These are phyloP conservation scores for Laburnicola sp. DNA, from an alignment of 2,329 filamentous ascomycete species.

Conservation along the genomic window DNA sequence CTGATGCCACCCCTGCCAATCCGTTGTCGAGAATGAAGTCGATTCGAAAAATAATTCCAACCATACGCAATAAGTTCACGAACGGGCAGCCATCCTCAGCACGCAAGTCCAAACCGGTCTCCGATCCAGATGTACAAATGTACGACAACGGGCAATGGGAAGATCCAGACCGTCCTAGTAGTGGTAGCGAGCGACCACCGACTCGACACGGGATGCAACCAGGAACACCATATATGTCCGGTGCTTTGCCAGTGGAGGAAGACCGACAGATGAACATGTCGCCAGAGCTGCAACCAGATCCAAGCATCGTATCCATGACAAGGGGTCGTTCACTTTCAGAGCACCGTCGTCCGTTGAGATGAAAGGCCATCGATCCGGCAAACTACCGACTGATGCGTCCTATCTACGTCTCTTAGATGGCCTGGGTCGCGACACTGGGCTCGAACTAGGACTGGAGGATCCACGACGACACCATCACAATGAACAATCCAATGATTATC, in stretches of 20 bases:
- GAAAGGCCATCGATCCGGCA: constrained; percentile 4
- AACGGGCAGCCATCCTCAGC: constrained; percentile 12
- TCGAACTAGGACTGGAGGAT: constrained; percentile 34
- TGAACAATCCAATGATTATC: neutral
- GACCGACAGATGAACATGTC: neutral
- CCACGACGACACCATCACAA: constrained; percentile 21
- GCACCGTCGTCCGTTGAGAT: constrained; percentile 22
- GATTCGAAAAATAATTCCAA: constrained; percentile 30
- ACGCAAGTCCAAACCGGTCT: neutral
- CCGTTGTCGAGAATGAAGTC: constrained; percentile 32
- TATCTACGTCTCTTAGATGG: constrained; percentile 40
- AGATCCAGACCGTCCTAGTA: neutral
- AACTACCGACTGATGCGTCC: constrained; percentile 28
- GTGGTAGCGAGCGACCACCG: neutral
- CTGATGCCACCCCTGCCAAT: constrained; percentile 46
- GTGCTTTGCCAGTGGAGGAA: constrained; percentile 25
- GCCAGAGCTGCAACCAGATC: constrained; percentile 6
- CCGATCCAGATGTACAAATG: constrained; percentile 16
- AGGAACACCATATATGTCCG: constrained; percentile 28
- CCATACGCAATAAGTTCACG: constrained; percentile 28
- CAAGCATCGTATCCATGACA: constrained; percentile 10
- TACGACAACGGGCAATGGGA: constrained; percentile 20
- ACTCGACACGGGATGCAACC: constrained; percentile 6
- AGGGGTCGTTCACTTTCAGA: constrained; percentile 24
- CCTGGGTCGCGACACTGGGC: constrained; percentile 22